Evolutionary conservation across 1,284 basidiomycete species (phyloP), one percentile per base, ranked within the genome.

Genomic region (Trichosporon sp.): DNA sequence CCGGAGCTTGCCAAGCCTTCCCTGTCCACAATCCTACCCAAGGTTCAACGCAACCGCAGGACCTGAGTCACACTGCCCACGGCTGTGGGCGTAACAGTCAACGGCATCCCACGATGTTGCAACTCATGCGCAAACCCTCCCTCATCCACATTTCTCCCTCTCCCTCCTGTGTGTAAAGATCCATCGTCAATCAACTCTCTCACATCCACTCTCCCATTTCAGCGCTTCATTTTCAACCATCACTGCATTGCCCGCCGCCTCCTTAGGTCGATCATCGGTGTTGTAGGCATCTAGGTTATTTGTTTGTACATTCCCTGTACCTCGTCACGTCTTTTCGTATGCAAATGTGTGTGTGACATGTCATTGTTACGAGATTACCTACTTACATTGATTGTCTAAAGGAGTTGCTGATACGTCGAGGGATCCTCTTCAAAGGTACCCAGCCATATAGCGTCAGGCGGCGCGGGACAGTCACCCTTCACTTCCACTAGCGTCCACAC

Each of bases 181-280:
- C n/a, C n/a, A n/a, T 7, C 35, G 8, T 37, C 59, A 63, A 63
- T 63, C 59, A 63, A n/a, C 59, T n/a, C 32, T n/a, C 59, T n/a
- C n/a, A 12, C 56, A 63, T 63, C 59, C 59, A 35, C 31, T 1
- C 8, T 61, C 32, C 59, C 14, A 63, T 63, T 63, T 63, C 59
- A 54, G 10, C 19, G 16, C 59, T 37, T 16, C 31, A 63, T 35
- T 35, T 63, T 32, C 59, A 12, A n/a, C 31, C 59, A 63, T 63
- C 59, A 63, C 59, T 63, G 59, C 59, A 63, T 63, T 63, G 59
- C 56, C 56, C 56, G 31, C 32, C 59, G 59, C 59, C 59, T 37
- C n/a, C 16, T 12, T 16, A 35, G 31, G 31, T 21, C 14, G 32
- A 63, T n/a, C 59, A 35, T 63, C 59, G 32, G 59, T 63, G 59